Conservation (phyloP, 495 filamentous ascomycete genomes). For the Hypoxylon perforatum region DNA sequence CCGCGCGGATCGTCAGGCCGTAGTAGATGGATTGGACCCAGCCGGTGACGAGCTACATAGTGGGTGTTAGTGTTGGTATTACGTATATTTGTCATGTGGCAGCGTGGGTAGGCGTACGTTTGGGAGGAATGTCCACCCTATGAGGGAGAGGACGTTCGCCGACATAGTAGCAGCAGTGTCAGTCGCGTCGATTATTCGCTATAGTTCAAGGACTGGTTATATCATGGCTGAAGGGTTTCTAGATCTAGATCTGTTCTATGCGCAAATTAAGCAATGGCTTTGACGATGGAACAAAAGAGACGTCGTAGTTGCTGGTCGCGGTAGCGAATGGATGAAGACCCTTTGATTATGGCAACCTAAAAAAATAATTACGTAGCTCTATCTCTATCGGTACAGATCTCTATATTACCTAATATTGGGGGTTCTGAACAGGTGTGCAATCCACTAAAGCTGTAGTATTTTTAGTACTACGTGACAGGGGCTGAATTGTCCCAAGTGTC, state of each 20-base stretch:
- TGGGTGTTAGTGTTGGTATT: slow-evolving; percentile 11
- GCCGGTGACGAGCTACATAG: slow-evolving; percentile 75
- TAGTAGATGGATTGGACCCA: slow-evolving; percentile 87
- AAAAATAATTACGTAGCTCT: not conserved
- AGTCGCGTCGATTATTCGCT: not conserved
- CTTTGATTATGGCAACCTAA: not conserved
- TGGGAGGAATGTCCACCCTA: slow-evolving; percentile 85
- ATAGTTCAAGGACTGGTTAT: slow-evolving; percentile 14
- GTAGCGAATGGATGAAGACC: slow-evolving; percentile 8
- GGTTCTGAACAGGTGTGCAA: slow-evolving; percentile 22
- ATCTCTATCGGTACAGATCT: not conserved
- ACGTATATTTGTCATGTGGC: not conserved
- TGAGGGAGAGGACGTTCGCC: slow-evolving; percentile 70
- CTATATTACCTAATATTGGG: slow-evolving; percentile 3
- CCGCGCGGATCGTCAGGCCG: slow-evolving; percentile 88
- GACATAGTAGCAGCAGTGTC: slow-evolving; percentile 32
- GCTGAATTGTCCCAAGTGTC: not conserved
- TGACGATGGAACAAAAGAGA: not conserved
- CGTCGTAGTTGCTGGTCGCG: not conserved
- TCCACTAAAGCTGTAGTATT: slow-evolving; percentile 11
- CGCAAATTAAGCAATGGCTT: not conserved
- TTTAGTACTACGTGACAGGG: slow-evolving; percentile 8
- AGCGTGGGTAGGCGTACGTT: slow-evolving; percentile 62
- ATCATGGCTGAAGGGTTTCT: slow-evolving; percentile 35
- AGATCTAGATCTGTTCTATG: not conserved